A percentile compares a stretch with the other conserved stretches of the same genome.
Evolutionary conservation across 2,329 filamentous ascomycete genomes (phyloP).

Genomic region (Arthrobotrys pseudoclavata): DNA sequence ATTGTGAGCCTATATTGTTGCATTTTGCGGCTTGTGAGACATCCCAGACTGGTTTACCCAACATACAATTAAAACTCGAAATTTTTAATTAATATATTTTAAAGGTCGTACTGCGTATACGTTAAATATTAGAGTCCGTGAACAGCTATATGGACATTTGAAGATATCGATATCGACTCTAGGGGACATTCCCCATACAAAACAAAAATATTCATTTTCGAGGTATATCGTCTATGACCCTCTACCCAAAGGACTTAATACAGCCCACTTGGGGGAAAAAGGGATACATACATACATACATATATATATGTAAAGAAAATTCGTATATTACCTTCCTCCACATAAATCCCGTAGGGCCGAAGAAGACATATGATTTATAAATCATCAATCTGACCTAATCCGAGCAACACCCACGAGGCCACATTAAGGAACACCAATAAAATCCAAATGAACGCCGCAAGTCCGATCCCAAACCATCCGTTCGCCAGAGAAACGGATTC

Average conservation of each 20-base stretch:
- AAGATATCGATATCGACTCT: background rate
- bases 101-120: background rate
- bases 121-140: background rate
- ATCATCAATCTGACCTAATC: slow-evolving; percentile 49
- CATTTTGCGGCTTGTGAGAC: slow-evolving; percentile 7
- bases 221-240: slow-evolving; percentile 15
- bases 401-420: slow-evolving; percentile 43
- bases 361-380: slow-evolving; percentile 36
- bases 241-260: background rate
- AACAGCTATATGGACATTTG: slow-evolving; percentile 1
- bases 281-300: background rate
- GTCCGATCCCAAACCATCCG: slow-evolving; percentile 37
- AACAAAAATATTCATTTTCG: slow-evolving; percentile 6
- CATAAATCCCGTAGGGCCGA: background rate
- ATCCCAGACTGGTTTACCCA: background rate
- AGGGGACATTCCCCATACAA: background rate
- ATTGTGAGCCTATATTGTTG: background rate
- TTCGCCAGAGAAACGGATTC: slow-evolving; percentile 53
- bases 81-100: background rate
- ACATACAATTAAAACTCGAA: background rate
- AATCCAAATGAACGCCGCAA: slow-evolving; percentile 46
- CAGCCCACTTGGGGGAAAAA: background rate
- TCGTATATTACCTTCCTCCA: slow-evolving; percentile 13
- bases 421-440: slow-evolving; percentile 52
- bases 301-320: slow-evolving; percentile 16